Conservation (phyloP, 345 rosid genomes). For the Brassica cretica region DNA sequence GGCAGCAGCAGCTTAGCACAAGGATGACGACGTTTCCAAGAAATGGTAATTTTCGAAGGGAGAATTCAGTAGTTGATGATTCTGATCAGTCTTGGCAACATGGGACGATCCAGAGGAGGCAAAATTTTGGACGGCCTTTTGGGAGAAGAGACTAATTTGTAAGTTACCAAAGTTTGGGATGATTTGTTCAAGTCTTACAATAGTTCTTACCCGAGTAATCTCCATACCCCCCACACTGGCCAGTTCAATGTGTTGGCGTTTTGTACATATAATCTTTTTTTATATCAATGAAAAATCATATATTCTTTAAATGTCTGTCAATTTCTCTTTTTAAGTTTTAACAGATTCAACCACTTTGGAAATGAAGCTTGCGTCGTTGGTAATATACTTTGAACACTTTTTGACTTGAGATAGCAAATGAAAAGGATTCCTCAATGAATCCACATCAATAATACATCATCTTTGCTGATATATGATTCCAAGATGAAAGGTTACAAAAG, state of each 20-base stretch:
- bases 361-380: neutral
- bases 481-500: constrained; percentile 13
- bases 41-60: constrained; percentile 64
- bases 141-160: constrained; percentile 52
- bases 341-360: neutral
- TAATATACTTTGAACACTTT: neutral
- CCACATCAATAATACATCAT: too few relatives aligned
- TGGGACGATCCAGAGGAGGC: constrained; percentile 58
- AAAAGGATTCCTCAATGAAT: neutral
- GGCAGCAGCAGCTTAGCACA: constrained; percentile 38
- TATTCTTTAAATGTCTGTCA: neutral
- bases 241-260: constrained; percentile 16
- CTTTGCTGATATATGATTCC: constrained; percentile 1
- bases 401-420: neutral
- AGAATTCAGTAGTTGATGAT: constrained; percentile 58
- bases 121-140: constrained; percentile 45
- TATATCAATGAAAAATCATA: constrained; percentile 22
- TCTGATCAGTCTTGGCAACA: constrained; percentile 75
- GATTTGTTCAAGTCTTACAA: constrained; percentile 16
- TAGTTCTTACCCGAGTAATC: neutral
- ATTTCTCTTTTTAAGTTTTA: neutral
- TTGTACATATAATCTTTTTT: constrained; percentile 22
- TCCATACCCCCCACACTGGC: neutral
- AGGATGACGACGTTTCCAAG: constrained; percentile 37
- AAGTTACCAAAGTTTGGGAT: neutral